These are phyloP conservation scores for Amorphotheca resinae DNA, from an alignment of 495 filamentous ascomycete species.

Conservation along the genomic window DNA sequence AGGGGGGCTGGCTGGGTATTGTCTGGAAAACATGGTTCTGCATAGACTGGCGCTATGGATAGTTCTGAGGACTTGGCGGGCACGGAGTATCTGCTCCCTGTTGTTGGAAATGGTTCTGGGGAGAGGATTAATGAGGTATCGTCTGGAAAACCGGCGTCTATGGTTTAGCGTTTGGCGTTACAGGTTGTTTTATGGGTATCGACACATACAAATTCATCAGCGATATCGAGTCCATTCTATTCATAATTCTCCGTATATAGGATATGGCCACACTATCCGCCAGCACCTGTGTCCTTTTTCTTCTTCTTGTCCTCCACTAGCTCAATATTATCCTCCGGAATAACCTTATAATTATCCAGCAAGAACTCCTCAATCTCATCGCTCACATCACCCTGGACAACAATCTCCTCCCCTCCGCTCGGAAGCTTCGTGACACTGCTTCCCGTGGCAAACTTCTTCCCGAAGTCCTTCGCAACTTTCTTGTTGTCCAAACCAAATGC, in stretches of 20 bases:
- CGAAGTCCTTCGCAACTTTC: constrained; percentile 79
- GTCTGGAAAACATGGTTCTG: neutral
- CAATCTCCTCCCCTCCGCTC: constrained; percentile 86
- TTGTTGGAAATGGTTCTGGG: no score
- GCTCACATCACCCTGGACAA: constrained; percentile 93
- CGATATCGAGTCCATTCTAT: no score
- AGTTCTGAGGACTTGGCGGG: no score
- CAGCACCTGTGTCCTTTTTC: constrained; percentile 37
- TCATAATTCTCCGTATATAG: neutral
- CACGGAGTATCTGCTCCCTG: no score
- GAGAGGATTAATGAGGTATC: constrained; percentile 19
- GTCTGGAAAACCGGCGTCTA: neutral
- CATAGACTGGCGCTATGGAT: no score
- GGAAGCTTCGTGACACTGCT: constrained; percentile 81
- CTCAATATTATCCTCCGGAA: constrained; percentile 92
- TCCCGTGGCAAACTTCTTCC: constrained; percentile 89
- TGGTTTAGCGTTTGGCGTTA: constrained; percentile 10
- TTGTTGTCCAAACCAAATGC: constrained; percentile 86
- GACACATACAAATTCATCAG: neutral
- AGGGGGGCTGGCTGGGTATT: no score
- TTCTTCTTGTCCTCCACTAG: constrained; percentile 90
- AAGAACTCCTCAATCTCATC: constrained; percentile 90
- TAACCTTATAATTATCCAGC: constrained; percentile 65
- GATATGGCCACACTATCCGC: constrained; percentile 5
- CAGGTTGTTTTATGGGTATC: neutral